Evolutionary conservation across 163 green algal genomes (phyloP), one percentile per base, ranked within the genome.

Genomic region (Scenedesmus sp.): DNA sequence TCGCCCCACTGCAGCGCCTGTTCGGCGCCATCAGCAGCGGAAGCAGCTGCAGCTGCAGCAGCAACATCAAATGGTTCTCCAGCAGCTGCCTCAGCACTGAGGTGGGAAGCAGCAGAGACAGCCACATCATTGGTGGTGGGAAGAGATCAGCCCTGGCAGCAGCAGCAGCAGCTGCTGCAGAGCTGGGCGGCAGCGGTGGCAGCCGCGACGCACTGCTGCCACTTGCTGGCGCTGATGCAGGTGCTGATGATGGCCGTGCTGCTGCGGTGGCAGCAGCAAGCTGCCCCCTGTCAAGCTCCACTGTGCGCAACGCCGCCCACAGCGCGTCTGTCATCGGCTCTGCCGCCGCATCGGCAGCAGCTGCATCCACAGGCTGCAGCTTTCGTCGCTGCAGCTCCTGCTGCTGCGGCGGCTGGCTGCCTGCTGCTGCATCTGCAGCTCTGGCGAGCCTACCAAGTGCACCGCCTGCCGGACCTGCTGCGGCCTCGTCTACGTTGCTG

Each of bases 241-340:
- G 16, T 42, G 78, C 78, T 33, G 42, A 42, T 53, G 16, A 37
- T 44, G 33, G 1, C 53, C 2, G 10, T n/a, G 15, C 30, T 13
- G 73, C n/a, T 44, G 73, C n/a, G 15, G 68, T 33, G 1, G 72
- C 73, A 33, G 73, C 73, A 83, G 73, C 73, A n/a, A 76, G 65
- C 7, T 76, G 37, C 33, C 30, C 73, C 37, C 35, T 46, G 73
- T 79, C 59, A 20, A 82, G 24, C 43, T 70, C 61, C 35, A 89
- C 84, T 22, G 85, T 89, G 26, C 85, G 85, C 68, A 89, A n/a
- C 9, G 85, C 35, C 5, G 59, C 59, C 85, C 85, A 89, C 42
- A 35, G 2, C 26, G 26, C 20, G 46, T 89, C 85, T 44, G 85
- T 89, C 85, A 89, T 82, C 1, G 42, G 40, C 33, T 53, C 40